Base-by-base conservation (phyloP, 768 basidiomycete genomes). In the Phallus indusiatus region DNA sequence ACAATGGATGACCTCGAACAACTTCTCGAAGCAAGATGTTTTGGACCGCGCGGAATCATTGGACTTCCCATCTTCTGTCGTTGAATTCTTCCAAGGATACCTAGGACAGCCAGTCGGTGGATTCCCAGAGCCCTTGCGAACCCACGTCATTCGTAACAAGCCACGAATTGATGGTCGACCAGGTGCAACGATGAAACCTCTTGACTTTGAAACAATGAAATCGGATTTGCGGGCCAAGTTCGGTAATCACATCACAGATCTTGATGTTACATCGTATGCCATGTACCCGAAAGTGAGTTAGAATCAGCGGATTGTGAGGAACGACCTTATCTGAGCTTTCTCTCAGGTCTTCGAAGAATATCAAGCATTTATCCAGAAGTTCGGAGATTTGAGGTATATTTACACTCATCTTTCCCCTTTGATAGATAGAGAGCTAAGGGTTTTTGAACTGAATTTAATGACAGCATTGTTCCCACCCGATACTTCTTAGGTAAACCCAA, bases 61-160 rank as follows among this genome's bases (percentile, higher is more conserved):
- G 61, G 96, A 99, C 73, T 97, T 99, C 86, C 96, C 96, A 9
- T 94, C 91, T 11, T 94, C 90, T 35, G 91, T 93, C 51, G 90
- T 93, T 47, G 95, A 98, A 68, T 99, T 96, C 81, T 97, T 97
- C 92, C 94, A 97, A 71, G 96, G 96, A 17, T 95, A 94, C 74
- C 89, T 99, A 63, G 95, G 96, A 34, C 93, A 97, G 69, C 96
- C 96, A 57, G 88, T 91, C 68, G 96, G 94, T 69, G 95, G 96
- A 52, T 98, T 98, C 88, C 96, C 96, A 59, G 96, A 99, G 71
- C 94, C 95, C 46, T 75, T 99, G 63, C 91, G 96, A 63, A 81
- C 85, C 63, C 81, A 85, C 64, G 81, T 99, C 68, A 99, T 98
- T 70, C 85, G 96, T 67, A 84, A 93, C 73, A 94, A 94, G 73